Conservation (phyloP, 1,139 yeast species). For the Eremothecium cymbalariae region DNA sequence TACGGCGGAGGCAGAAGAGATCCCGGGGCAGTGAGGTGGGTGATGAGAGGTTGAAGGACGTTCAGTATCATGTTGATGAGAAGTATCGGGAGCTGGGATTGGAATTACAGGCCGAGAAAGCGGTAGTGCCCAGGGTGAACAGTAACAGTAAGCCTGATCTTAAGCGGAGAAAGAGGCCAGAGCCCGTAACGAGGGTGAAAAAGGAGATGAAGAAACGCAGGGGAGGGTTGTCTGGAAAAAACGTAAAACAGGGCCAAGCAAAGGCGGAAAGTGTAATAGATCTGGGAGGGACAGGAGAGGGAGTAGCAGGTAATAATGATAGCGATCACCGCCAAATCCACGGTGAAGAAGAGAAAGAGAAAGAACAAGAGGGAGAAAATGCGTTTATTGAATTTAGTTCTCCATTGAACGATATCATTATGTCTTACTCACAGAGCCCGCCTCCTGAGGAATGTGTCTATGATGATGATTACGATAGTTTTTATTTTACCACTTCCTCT, state of each 20-base stretch:
- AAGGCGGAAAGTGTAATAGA: conserved; percentile 6
- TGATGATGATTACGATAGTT: conserved; percentile 17
- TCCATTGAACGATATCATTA: neutral
- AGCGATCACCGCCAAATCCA: neutral
- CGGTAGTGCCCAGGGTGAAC: neutral
- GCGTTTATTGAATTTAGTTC: conserved; percentile 4
- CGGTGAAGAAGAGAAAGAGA: conserved; percentile 7
- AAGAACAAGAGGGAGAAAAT: conserved; percentile 8
- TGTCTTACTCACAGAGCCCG: neutral
- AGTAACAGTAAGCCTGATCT: neutral
- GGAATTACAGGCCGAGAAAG: conserved; percentile 6
- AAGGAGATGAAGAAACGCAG: conserved; percentile 1
- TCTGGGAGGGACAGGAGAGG: neutral
- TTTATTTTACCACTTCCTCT: conserved; percentile 28
- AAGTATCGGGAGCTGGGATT: conserved; percentile 13
- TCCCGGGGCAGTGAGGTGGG: conserved; percentile 9
- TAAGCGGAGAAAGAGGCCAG: neutral
- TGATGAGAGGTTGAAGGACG: conserved; percentile 9
- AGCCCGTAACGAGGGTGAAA: neutral
- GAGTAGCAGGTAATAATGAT: neutral
- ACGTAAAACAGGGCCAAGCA: conserved; percentile 3
- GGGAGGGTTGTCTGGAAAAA: neutral
- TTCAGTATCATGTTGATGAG: conserved; percentile 16
- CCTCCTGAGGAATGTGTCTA: conserved; percentile 2
- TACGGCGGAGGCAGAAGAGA: conserved; percentile 24